Conservation (phyloP, 2,329 filamentous ascomycete species). For the Scopulariopsis brevicaulis region DNA sequence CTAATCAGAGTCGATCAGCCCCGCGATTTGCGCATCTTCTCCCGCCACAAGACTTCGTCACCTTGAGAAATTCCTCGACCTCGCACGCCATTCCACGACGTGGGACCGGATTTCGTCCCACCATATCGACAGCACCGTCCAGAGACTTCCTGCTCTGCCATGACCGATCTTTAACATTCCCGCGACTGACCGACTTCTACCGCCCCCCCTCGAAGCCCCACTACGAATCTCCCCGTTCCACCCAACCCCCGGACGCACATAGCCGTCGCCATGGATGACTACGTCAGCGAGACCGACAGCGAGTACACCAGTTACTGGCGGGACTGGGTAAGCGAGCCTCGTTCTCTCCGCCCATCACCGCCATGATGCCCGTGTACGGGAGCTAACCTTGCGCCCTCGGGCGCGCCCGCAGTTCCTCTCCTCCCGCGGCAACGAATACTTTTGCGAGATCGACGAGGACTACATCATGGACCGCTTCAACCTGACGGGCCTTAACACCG, state of each 20-base stretch:
- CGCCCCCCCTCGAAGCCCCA: not conserved
- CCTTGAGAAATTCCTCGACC: not conserved
- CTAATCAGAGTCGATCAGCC: not conserved
- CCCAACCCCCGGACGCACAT: not conserved
- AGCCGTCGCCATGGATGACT: constrained; percentile 77
- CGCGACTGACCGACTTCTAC: not conserved
- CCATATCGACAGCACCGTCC: not conserved
- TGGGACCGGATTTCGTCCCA: not conserved
- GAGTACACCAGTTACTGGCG: constrained; percentile 99
- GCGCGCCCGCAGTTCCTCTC: constrained; percentile 69
- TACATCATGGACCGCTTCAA: constrained; percentile 98
- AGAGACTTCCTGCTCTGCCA: not conserved
- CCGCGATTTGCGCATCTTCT: not conserved
- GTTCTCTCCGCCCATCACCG: not conserved
- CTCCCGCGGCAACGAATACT: constrained; percentile 95
- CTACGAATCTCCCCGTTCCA: not conserved
- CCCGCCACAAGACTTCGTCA: not conserved
- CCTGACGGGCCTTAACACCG: constrained; percentile 88
- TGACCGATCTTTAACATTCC: not conserved
- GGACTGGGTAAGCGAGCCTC: constrained; percentile 75
- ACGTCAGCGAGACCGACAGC: constrained; percentile 93
- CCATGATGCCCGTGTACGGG: not conserved
- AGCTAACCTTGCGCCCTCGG: constrained; percentile 8
- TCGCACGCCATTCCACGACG: not conserved
- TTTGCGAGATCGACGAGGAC: constrained; percentile 98